These are phyloP conservation scores for Myrica gale DNA, from an alignment of 306 rosid species.

Conservation along the genomic window DNA sequence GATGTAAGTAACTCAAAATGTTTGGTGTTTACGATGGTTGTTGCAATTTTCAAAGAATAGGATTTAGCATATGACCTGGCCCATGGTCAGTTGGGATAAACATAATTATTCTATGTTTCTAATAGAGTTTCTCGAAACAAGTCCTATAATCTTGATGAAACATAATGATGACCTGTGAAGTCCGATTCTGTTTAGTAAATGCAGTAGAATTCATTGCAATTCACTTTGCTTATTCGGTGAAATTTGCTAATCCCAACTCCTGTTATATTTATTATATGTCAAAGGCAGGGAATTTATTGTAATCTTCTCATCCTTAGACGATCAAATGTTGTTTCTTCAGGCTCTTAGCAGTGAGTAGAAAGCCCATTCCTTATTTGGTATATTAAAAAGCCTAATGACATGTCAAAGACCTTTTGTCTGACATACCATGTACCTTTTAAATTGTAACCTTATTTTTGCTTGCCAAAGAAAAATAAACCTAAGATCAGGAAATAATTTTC, in stretches of 20 bases:
- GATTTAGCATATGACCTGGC: not conserved
- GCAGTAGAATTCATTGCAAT: no score
- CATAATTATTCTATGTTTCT: not conserved
- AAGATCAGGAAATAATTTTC: not conserved
- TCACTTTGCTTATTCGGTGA: not conserved
- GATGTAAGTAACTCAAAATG: conserved; percentile 56
- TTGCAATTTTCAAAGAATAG: not conserved
- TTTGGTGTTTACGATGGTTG: not conserved
- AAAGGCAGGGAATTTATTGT: not conserved
- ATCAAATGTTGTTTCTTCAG: not conserved
- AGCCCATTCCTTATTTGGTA: not conserved
- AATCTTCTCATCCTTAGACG: not conserved
- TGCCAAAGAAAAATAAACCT: no score
- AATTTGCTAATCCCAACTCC: not conserved
- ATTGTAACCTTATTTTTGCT: no score
- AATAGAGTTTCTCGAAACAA: no score
- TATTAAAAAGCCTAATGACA: no score
- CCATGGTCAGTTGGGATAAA: not conserved
- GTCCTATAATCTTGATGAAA: no score
- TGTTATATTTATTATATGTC: not conserved
- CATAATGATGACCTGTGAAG: no score
- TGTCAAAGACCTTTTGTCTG: no score
- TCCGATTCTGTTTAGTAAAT: no score
- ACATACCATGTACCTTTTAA: no score
- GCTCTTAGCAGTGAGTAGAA: not conserved